Evolutionary conservation across 805 yeast species (phyloP), one percentile per base, ranked within the genome.

Genomic region (Hanseniaspora lachancei): DNA sequence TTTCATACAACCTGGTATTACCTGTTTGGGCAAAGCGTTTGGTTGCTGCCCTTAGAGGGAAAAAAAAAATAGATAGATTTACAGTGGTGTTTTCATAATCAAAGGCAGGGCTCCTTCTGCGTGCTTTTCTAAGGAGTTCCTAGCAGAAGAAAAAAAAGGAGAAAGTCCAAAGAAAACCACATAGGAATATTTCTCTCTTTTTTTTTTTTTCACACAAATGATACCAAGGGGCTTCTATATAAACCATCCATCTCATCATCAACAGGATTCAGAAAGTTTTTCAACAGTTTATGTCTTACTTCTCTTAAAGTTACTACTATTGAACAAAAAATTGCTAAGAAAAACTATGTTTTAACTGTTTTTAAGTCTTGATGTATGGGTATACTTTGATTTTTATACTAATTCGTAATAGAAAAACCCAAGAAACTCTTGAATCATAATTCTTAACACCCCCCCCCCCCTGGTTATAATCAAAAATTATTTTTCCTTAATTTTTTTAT

Each of bases 291-390:
- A 10, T 23, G 7, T 23, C 39, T 29, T 16, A 15, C 15, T 47
- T 35, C 13, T 21, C 21, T 3, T 6, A 34, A n/a, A 32, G 13
- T 36, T 47, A 13, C 3, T 16, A 21, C 20, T 6, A 20, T 35
- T 21, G 21, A 23, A 27, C 18, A 1, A 15, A 41, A 41, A 34
- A 40, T 12, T 34, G 34, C 23, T 41, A 52, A 29, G 39, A 39
- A 46, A 46, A 53, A 53, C 50, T 53, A 51, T 51, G 55, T 51
- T 51, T 51, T 51, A 43, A 51, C 46, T 43, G 32, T n/a, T 42
- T 36, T 43, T 44, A 44, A 15, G 24, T 15, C 43, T 35, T 47
- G 38, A 24, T 47, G 24, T 23, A 18, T 20, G 27, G 42, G 55
- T 43, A 41, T 18, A 18, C 36, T 46, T 39, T 23, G 16, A 18